phyloP scores from a whole-genome alignment of 805 yeast species.

The Clavispora asparagi region DNA sequence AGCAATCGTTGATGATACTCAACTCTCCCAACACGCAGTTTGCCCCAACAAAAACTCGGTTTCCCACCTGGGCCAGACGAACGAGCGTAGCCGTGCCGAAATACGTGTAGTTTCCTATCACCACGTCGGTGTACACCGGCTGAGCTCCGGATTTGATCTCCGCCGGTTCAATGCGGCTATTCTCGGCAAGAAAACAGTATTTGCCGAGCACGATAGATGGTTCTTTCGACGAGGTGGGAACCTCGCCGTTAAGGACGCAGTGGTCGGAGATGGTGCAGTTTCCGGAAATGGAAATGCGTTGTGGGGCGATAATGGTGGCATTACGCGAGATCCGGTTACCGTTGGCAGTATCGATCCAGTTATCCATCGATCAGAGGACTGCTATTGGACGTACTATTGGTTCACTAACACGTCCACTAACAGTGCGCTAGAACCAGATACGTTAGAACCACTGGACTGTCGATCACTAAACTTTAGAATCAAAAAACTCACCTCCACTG shows the following conservation, averaged over 20 bases:
- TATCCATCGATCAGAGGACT: constrained; percentile 1
- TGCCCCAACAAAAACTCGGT: constrained; percentile 43
- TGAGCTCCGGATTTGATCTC: not conserved
- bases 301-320: constrained; percentile 40
- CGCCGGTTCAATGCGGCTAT: constrained; percentile 28
- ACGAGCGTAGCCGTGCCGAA: constrained; percentile 34
- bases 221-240: constrained; percentile 6
- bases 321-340: constrained; percentile 46
- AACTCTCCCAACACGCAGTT: constrained; percentile 32
- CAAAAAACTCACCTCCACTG: no score
- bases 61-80: constrained; percentile 40
- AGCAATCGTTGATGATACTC: constrained; percentile 47
- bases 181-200: constrained; percentile 34
- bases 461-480: no score
- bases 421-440: no score
- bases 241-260: constrained; percentile 33
- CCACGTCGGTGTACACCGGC: constrained; percentile 22
- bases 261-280: constrained; percentile 38
- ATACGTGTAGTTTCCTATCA: constrained; percentile 44
- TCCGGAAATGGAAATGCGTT: constrained; percentile 42
- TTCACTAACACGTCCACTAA: no score
- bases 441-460: no score
- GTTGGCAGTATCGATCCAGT: constrained; percentile 46
- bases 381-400: no score
- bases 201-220: constrained; percentile 42